Base-by-base conservation (phyloP, 441 rosid genomes). In the Adansonia rubrostipa region DNA sequence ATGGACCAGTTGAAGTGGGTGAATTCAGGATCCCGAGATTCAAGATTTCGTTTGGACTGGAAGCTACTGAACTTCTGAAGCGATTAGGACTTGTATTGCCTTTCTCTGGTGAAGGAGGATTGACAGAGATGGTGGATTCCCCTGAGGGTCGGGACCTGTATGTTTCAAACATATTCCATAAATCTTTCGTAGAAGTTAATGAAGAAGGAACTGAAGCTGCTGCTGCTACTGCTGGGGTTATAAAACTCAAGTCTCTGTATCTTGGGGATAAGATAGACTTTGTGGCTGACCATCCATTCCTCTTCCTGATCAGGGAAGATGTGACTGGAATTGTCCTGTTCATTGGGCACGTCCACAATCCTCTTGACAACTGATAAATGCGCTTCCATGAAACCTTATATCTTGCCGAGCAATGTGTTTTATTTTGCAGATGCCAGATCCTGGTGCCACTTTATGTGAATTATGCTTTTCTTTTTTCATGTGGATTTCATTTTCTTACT, bases 171-270 rank as follows among this genome's bases (percentile, higher is more conserved):
- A 76, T 95, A 71, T 93, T 89, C 80, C 97, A 93, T 6, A 92
- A 93, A 77, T 84, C 97, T 13, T 90, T 91, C 84, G 88, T 92
- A 42, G 97, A 93, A 57, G 97, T 93, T 19, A 90, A 88, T 51
- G 99, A 93, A 85, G 93, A 92, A 85, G 98, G 97, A 42, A 90
- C 96, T 0, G 92, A 93, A 82, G 97, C 93, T 62, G 94, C 91
- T 10, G 92, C 91, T 57, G 91, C 88, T 51, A 81, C 93, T 77
- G 90, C 85, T 75, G 91, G 17, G 28, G 15, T 62, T 24, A 57
- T 57, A 57, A 47, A 57, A 57, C 62, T 57, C 62, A 19, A 1
- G 24, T n/a, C 20, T 8, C 10, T 57, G 33, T 6, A 0, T 58
- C 4, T 20, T 22, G 14, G 13, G 6, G 33, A 20, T 5, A 9